Evolutionary conservation across 2,329 filamentous ascomycete species (phyloP).

Genomic region (Monosporascus sp.): DNA sequence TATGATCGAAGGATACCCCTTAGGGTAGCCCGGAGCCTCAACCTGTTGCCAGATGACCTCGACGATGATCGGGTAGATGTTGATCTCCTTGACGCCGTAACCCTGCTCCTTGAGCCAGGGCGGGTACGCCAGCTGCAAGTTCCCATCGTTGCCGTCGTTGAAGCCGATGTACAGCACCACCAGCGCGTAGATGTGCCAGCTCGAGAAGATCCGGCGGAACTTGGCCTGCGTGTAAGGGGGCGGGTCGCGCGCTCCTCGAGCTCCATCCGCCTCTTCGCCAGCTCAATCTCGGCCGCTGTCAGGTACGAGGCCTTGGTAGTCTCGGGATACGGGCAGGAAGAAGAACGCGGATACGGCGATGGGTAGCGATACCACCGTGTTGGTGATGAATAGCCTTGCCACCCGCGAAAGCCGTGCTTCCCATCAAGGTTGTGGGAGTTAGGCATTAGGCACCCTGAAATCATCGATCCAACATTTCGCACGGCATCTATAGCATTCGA

Average conservation of each 20-base stretch:
- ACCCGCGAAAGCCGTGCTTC: slow-evolving; percentile 42
- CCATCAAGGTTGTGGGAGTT: slow-evolving; percentile 46
- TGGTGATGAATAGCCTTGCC: slow-evolving; percentile 52
- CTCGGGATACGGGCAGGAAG: slow-evolving; percentile 36
- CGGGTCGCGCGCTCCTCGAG: slow-evolving; percentile 41
- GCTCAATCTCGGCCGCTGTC: slow-evolving; percentile 30
- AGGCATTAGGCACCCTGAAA: slow-evolving; percentile 51
- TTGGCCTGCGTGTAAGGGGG: slow-evolving; percentile 39
- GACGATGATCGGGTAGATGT: slow-evolving; percentile 56
- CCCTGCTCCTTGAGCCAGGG: slow-evolving; percentile 42
- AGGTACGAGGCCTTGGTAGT: slow-evolving; percentile 35
- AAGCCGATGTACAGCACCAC: slow-evolving; percentile 58
- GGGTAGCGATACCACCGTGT: slow-evolving; percentile 49
- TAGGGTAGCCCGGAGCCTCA: slow-evolving; percentile 55
- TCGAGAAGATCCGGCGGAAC: slow-evolving; percentile 55
- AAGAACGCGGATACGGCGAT: slow-evolving; percentile 44
- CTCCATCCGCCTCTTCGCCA: slow-evolving; percentile 36
- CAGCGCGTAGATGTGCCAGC: slow-evolving; percentile 61
- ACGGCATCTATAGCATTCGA: slow-evolving; percentile 20
- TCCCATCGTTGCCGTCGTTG: slow-evolving; percentile 52
- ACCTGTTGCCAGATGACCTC: slow-evolving; percentile 60
- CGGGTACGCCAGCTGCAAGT: slow-evolving; percentile 53
- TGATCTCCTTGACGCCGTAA: slow-evolving; percentile 31
- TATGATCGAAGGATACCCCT: slow-evolving; percentile 55
- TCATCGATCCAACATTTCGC: slow-evolving; percentile 27